Conservation (phyloP, 345 rosid genomes). For the Noccaea caerulescens region DNA sequence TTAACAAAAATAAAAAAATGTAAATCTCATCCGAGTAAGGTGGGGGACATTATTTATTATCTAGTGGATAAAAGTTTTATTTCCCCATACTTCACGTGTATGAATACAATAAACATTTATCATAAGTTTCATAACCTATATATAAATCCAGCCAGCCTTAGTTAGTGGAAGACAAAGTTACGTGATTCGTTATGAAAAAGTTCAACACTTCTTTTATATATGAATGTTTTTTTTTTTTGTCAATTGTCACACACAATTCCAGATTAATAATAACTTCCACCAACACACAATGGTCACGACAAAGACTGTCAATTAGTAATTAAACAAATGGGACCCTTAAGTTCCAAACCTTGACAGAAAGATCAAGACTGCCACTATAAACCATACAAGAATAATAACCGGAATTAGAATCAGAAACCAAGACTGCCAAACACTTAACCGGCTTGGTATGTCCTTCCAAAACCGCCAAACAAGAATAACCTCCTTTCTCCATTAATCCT, state of each 20-base stretch:
- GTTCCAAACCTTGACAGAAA: conserved; percentile 61
- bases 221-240: neutral
- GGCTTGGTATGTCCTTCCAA: conserved; percentile 65
- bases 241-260: neutral
- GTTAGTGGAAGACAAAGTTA: conserved; percentile 35
- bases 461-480: conserved; percentile 59
- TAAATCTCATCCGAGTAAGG: neutral
- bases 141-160: neutral
- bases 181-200: conserved; percentile 35
- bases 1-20: too few relatives aligned
- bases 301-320: conserved; percentile 4
- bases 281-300: conserved; percentile 1
- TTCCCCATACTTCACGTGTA: conserved; percentile 25
- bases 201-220: conserved; percentile 6
- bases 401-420: conserved; percentile 27
- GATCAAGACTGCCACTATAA: conserved; percentile 75
- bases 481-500: conserved; percentile 42
- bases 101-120: conserved; percentile 19
- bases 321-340: conserved; percentile 37
- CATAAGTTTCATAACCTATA: neutral
- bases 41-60: neutral
- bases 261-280: conserved; percentile 9
- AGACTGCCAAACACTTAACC: conserved; percentile 66
- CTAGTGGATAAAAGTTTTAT: neutral
- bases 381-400: conserved; percentile 46